Percentiles rank a stretch among this genome's conserved stretches.
Evolutionary conservation across 73 alveolate genomes (phyloP).

Genomic region (Breviolum minutum): DNA sequence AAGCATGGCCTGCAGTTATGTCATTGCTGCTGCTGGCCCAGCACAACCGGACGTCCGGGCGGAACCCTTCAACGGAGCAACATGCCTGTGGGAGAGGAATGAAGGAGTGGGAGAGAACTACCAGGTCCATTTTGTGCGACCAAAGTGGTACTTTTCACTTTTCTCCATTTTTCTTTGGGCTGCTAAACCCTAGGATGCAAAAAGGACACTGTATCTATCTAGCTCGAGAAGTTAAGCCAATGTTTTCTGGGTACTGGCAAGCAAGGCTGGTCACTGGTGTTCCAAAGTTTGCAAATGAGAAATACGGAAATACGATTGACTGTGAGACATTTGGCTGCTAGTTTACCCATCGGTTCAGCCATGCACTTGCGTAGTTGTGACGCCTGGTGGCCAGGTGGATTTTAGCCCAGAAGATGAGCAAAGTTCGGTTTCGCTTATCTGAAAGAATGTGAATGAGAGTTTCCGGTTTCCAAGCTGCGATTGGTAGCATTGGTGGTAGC

Average conservation of each 20-base stretch:
- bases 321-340: too few species aligned
- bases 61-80: conserved; percentile 69
- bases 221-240: too few species aligned
- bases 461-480: neutral
- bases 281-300: too few species aligned
- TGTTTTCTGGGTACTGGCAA: too few species aligned
- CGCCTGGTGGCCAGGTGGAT: neutral
- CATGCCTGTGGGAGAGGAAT: conserved; percentile 67
- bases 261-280: too few species aligned
- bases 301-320: too few species aligned
- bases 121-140: neutral
- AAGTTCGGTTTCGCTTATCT: neutral
- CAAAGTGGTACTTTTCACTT: neutral
- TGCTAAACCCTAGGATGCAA: neutral
- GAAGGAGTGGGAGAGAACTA: conserved; percentile 76
- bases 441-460: neutral
- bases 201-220: too few species aligned
- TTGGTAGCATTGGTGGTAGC: too few species aligned
- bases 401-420: conserved; percentile 29
- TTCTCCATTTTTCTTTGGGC: neutral
- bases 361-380: neutral
- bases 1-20: conserved; percentile 62
- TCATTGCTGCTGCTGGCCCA: conserved; percentile 70
- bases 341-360: too few species aligned
- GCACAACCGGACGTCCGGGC: conserved; percentile 76